phyloP scores from a whole-genome alignment of 2,329 filamentous ascomycete genomes.

The Cryphonectria carpinicola region DNA sequence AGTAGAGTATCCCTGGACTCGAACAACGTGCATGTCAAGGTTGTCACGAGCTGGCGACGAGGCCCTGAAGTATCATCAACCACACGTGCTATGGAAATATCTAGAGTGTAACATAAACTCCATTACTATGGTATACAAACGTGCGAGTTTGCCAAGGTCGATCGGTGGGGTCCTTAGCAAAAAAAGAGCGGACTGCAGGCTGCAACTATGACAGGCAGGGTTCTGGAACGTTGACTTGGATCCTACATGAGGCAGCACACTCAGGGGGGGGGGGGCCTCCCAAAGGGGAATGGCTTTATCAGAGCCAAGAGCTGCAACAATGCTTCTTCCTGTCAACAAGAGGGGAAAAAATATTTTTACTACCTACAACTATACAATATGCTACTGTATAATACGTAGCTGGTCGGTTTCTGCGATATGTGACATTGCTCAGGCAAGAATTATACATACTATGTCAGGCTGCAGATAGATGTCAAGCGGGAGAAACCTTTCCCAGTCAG shows the following conservation, averaged over 20 bases:
- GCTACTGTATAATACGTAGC: neutral
- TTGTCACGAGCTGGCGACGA: neutral
- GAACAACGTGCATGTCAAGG: neutral
- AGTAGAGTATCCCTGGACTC: neutral
- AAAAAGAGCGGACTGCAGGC: neutral
- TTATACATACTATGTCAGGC: neutral
- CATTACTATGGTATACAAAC: neutral
- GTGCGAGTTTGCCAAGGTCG: neutral
- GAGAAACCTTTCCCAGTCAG: neutral
- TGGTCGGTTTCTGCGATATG: neutral
- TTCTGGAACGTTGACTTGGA: slow-evolving; percentile 4
- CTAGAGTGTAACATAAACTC: neutral
- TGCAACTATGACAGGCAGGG: neutral
- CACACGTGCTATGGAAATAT: neutral
- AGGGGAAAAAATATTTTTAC: neutral
- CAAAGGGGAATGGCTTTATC: slow-evolving; percentile 2
- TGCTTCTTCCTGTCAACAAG: neutral
- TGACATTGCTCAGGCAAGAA: neutral
- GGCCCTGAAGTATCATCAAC: neutral
- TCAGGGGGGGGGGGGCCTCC: neutral
- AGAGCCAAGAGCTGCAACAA: neutral
- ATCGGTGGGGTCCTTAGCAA: neutral
- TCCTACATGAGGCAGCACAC: neutral
- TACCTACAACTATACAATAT: neutral
- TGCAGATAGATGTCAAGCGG: neutral